Conservation (phyloP, 2,329 filamentous ascomycete species). For the Scortechinia acanthostroma region DNA sequence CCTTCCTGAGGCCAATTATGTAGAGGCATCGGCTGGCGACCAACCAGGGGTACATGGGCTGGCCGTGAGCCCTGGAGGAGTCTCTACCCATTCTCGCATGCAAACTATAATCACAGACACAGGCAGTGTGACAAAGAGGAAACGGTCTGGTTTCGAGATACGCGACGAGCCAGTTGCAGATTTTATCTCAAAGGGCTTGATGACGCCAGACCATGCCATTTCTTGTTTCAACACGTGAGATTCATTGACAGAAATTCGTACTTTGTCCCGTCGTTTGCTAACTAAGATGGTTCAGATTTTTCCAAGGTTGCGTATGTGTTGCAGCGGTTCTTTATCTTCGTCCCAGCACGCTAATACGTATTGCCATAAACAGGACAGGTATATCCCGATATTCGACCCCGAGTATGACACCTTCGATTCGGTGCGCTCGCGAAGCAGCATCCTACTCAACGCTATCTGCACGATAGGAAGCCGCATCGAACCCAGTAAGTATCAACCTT, state of each 20-base stretch:
- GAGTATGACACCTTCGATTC: constrained; percentile 32
- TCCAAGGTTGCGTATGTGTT: constrained; percentile 21
- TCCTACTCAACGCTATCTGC: constrained; percentile 41
- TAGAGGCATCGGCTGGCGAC: too few species aligned
- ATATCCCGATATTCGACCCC: constrained; percentile 6
- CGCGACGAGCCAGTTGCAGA: constrained; percentile 19
- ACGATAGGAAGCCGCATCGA: constrained; percentile 38
- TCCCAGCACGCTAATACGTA: neutral
- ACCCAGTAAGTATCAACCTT: constrained; percentile 6
- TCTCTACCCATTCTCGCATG: too few species aligned
- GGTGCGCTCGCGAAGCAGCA: constrained; percentile 33
- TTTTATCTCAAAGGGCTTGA: constrained; percentile 21
- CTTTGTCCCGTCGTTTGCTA: neutral
- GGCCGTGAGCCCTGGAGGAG: too few species aligned
- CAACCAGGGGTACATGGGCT: too few species aligned
- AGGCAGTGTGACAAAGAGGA: constrained; percentile 16
- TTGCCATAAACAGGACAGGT: neutral
- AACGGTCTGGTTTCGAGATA: constrained; percentile 20
- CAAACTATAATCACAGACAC: too few species aligned
- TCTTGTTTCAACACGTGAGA: constrained; percentile 18
- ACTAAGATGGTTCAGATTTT: constrained; percentile 17
- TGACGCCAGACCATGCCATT: constrained; percentile 19
- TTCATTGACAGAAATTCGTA: neutral
- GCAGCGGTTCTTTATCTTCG: neutral
- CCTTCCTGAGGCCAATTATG: constrained; percentile 2